These are phyloP conservation scores for Candida awuae DNA, from an alignment of 805 yeast genomes.

Conservation along the genomic window DNA sequence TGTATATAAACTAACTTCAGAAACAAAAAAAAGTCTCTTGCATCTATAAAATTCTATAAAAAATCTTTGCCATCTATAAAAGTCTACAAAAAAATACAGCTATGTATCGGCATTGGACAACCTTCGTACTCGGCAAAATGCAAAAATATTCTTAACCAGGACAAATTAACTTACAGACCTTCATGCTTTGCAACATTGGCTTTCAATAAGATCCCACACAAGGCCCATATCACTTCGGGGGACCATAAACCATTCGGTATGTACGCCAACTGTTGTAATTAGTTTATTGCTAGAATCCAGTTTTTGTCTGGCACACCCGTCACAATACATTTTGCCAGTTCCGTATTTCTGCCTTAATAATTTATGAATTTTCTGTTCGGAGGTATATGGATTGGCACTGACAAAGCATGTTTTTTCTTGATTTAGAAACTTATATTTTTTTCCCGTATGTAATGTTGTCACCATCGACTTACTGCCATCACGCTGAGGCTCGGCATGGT, in stretches of 20 bases:
- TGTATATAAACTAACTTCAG: no score
- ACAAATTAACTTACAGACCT: no score
- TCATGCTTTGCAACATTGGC: neutral
- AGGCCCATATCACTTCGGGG: slow-evolving; percentile 33
- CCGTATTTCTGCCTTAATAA: slow-evolving; percentile 35
- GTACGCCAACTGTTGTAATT: slow-evolving; percentile 21
- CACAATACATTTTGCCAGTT: slow-evolving; percentile 40
- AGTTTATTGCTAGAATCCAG: slow-evolving; percentile 1
- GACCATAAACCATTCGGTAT: slow-evolving; percentile 51
- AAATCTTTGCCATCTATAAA: no score
- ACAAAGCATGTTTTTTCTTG: slow-evolving; percentile 30
- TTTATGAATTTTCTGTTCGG: slow-evolving; percentile 38
- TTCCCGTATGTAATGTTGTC: neutral
- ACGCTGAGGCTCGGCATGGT: neutral
- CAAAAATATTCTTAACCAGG: no score
- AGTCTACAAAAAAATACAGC: no score
- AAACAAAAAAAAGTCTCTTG: no score
- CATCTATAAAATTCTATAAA: no score
- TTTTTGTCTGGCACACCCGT: slow-evolving; percentile 31
- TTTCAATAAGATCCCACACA: slow-evolving; percentile 21
- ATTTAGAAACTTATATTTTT: slow-evolving; percentile 6
- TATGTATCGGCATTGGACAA: no score
- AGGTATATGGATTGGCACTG: slow-evolving; percentile 25
- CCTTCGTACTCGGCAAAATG: no score
- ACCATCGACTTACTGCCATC: neutral